Evolutionary conservation across 2,329 filamentous ascomycete genomes (phyloP), one percentile per base, ranked within the genome.

Genomic region (Aspergillus costaricaensis): DNA sequence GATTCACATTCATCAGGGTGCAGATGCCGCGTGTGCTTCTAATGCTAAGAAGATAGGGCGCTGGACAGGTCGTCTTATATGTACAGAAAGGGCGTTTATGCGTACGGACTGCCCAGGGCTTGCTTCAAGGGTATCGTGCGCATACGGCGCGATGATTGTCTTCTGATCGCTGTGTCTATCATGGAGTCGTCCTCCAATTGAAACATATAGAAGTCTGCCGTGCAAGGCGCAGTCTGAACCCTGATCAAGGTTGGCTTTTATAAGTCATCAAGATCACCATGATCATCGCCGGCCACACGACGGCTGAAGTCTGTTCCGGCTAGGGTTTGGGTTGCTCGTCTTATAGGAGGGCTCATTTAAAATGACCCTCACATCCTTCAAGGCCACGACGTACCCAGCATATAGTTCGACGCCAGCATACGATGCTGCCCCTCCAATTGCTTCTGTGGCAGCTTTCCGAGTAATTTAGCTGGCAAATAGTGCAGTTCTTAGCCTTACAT

Each of bases 21-120:
- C 58, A 61, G 39, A 48, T 65, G 62, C 62, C 61, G 61, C 61
- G 61, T 65, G 62, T 62, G 44, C 61, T 55, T 52, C 15, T 19
- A 30, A 49, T 50, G 47, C 47, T 50, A 50, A 50, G 47, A 27
- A 49, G 47, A 30, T 50, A 50, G 47, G 44, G 55, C 43, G 39
- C 41, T 38, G 57, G 43, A 55, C 47, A 51, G 52, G 61, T 53
- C 57, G 15, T 48, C 39, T 54, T 54, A 59, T 47, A 39, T 53
- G 43, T 54, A 54, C 50, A 47, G 39, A 25, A 19, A 17, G 15
- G 23, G 27, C 52, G 10, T 38, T 50, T 50, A 50, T 50, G 47
- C 25, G 47, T 54, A 54, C 51, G 51, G 32, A 21, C 36, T 32
- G 49, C 25, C n/a, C n/a, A 17, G 21, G 17, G 5, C 25, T 30